Evolutionary conservation across 805 yeast species (phyloP).

Genomic region (Tetrapisispora iriomotensis): DNA sequence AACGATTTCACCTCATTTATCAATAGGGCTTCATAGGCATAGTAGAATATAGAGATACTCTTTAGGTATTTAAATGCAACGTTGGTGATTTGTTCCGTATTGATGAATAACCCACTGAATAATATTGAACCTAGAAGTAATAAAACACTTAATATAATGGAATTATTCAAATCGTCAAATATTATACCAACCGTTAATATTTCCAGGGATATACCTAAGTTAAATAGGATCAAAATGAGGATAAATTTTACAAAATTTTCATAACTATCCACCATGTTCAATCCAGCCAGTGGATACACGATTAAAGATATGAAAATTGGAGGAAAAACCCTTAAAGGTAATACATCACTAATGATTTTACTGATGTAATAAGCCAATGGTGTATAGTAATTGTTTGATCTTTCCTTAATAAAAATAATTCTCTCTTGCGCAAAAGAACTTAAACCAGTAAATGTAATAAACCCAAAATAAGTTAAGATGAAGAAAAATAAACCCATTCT

Average conservation of each 20-base stretch:
- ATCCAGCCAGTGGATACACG: conserved; percentile 82
- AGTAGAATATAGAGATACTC: conserved; percentile 84
- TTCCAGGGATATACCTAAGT: conserved; percentile 75
- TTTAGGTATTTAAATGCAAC: conserved; percentile 62
- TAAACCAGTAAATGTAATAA: conserved; percentile 83
- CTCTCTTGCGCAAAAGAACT: conserved; percentile 85
- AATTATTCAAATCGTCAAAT: conserved; percentile 82
- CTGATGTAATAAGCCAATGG: conserved; percentile 79
- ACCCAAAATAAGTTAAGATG: conserved; percentile 83
- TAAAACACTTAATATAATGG: conserved; percentile 79
- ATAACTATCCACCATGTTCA: conserved; percentile 57
- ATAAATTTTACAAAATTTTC: conserved; percentile 59
- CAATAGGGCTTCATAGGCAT: conserved; percentile 86
- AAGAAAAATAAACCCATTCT: conserved; percentile 90
- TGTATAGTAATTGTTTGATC: conserved; percentile 88
- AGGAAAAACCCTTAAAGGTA: conserved; percentile 90
- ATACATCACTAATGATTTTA: conserved; percentile 79
- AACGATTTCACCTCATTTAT: conserved; percentile 88
- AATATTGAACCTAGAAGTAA: conserved; percentile 74
- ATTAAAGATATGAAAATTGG: conserved; percentile 74
- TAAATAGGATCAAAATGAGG: conserved; percentile 66
- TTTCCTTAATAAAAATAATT: conserved; percentile 79
- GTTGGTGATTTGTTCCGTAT: conserved; percentile 55
- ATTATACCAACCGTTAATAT: conserved; percentile 82
- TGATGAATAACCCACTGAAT: conserved; percentile 90